Evolutionary conservation across 2,329 filamentous ascomycete species (phyloP).

Genomic region (Ceratocystis diversiconidia): DNA sequence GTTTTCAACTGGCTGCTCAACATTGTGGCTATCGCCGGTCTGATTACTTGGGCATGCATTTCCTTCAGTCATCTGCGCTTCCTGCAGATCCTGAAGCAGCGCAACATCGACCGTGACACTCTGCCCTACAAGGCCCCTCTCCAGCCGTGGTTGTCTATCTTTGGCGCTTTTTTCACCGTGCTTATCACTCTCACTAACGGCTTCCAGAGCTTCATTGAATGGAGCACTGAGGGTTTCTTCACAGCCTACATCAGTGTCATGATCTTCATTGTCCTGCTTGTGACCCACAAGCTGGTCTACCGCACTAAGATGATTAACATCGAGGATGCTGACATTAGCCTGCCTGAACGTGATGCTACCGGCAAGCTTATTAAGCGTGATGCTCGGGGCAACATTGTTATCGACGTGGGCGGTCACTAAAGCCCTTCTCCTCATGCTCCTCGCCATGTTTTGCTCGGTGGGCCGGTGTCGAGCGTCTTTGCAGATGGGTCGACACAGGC

Average conservation of each 20-base stretch:
- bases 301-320: constrained; percentile 29
- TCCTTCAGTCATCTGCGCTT: constrained; percentile 50
- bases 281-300: constrained; percentile 43
- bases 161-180: constrained; percentile 50
- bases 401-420: neutral
- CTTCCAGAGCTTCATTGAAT: constrained; percentile 53
- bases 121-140: constrained; percentile 48
- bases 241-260: constrained; percentile 50
- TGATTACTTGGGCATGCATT: constrained; percentile 58
- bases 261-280: constrained; percentile 44
- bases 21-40: constrained; percentile 52
- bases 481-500: neutral
- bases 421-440: neutral
- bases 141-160: constrained; percentile 51
- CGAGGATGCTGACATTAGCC: constrained; percentile 26
- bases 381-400: neutral
- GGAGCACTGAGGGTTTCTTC: constrained; percentile 48
- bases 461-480: neutral
- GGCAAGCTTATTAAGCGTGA: neutral
- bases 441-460: neutral
- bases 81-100: constrained; percentile 42
- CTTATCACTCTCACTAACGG: constrained; percentile 54
- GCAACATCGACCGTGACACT: constrained; percentile 40
- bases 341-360: constrained; percentile 3
- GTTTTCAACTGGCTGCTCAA: constrained; percentile 64